Percentiles rank a stretch among this genome's conserved stretches.
These are phyloP conservation scores for Backusella mclennaniae DNA, from an alignment of 192 early-diverging fungal species.

Conservation along the genomic window DNA sequence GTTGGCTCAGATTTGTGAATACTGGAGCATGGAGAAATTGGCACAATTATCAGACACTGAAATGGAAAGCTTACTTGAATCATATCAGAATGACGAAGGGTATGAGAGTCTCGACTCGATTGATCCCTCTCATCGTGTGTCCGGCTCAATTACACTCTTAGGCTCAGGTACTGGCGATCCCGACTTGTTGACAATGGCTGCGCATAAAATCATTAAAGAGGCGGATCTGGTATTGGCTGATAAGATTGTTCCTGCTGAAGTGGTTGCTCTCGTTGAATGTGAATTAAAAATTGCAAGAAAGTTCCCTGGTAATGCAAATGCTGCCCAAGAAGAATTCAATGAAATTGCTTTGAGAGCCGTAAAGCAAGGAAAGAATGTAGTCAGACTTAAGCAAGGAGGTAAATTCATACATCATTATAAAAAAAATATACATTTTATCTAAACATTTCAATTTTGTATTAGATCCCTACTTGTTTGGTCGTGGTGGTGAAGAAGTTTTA, in stretches of 20 bases:
- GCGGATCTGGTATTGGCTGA: slow-evolving; percentile 87
- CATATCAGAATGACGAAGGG: slow-evolving; percentile 38
- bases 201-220: slow-evolving; percentile 61
- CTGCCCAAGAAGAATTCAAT: slow-evolving; percentile 81
- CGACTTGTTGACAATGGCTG: slow-evolving; percentile 74
- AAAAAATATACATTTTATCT: neutral
- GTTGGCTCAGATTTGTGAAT: slow-evolving; percentile 57
- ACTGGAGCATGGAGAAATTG: slow-evolving; percentile 51
- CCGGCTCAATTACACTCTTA: slow-evolving; percentile 66
- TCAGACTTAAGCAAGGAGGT: slow-evolving; percentile 87
- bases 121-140: neutral
- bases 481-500: slow-evolving; percentile 89
- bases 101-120: slow-evolving; percentile 26
- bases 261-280: slow-evolving; percentile 47
- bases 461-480: slow-evolving; percentile 92
- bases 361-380: slow-evolving; percentile 66
- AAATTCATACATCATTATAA: neutral
- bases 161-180: slow-evolving; percentile 87
- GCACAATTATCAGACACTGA: slow-evolving; percentile 37
- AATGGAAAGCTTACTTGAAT: slow-evolving; percentile 45
- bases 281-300: slow-evolving; percentile 65
- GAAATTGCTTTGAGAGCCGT: slow-evolving; percentile 61
- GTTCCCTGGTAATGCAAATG: slow-evolving; percentile 71
- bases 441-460: neutral
- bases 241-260: slow-evolving; percentile 70